Evolutionary conservation across 495 filamentous ascomycete genomes (phyloP).

Genomic region (Pyronema omphalodes): DNA sequence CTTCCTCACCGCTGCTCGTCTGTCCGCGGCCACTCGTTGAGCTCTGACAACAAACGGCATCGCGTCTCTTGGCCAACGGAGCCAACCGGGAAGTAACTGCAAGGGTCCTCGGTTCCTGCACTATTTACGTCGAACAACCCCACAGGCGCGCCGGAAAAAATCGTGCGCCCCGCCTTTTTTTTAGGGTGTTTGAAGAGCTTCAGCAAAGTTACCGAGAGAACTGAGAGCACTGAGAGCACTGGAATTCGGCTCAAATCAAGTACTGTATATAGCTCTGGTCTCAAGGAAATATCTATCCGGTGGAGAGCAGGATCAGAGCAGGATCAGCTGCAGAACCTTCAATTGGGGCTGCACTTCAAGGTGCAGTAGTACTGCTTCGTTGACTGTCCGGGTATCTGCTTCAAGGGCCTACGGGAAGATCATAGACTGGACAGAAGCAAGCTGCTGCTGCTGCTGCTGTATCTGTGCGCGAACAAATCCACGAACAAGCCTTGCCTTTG

Average conservation of each 20-base stretch:
- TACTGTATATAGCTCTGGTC: background rate
- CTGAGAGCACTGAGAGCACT: background rate
- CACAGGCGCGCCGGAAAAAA: background rate
- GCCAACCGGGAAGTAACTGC: background rate
- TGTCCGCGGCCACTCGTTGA: too few relatives aligned
- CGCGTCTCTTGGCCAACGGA: background rate
- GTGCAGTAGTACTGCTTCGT: background rate
- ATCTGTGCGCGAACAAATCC: background rate
- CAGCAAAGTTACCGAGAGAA: background rate
- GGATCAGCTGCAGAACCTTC: background rate
- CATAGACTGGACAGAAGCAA: background rate
- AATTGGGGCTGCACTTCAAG: background rate
- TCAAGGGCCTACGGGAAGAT: background rate
- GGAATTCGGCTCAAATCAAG: background rate
- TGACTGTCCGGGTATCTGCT: background rate
- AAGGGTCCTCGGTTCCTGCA: background rate
- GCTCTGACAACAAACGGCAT: background rate
- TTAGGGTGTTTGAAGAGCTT: background rate
- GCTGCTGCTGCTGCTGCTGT: background rate
- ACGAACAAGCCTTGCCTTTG: background rate
- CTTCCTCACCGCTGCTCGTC: background rate
- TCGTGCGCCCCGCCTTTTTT: background rate
- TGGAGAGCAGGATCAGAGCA: background rate
- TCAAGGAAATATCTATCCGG: too few relatives aligned
- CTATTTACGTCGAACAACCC: background rate